Evolutionary conservation across 2,329 filamentous ascomycete species (phyloP), one percentile per base, ranked within the genome.

Genomic region (Penicillium sp.): DNA sequence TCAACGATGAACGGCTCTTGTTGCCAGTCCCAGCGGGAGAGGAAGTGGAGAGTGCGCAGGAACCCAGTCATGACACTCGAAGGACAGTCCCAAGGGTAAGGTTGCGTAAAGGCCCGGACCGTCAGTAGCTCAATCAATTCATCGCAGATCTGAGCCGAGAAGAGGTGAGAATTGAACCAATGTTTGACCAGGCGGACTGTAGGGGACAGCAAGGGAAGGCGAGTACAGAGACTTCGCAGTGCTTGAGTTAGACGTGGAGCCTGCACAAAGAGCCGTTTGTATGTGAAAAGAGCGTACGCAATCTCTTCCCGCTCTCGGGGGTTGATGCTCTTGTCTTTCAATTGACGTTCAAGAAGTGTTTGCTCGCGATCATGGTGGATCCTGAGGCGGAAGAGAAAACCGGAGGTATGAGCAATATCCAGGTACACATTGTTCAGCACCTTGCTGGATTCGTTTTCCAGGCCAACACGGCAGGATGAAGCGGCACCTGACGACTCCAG

Each of bases 21-120:
- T 27, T 90, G 86, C 95, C 95, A 99, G 72, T 98, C 92, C 92
- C 95, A 99, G 43, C 87, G 83, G 1, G 92, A 86, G 14, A 99
- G 80, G 72, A 93, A 89, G 31, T 88, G 79, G 1, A 99, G 79
- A 1, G 91, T 90, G 23, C 93, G 87, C 27, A 96, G 76, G 70
- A 99, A 93, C 4, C 91, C 95, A 0, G 89, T 88, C 66, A 87
- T 87, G 10, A 88, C 81, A 65, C 88, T 93, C 0, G 89, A 89
- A 0, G 96, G 93, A 0, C 84, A 78, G 37, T 84, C 78, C 89
- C 91, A 97, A 0, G 95, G 92, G 63, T 90, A 87, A 0, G 92
- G 90, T 49, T 89, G 85, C 9, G 95, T 79, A 77, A 98, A 99
- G 16, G 87, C 85, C 51, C 88, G 87, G 3, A 90, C 82, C 13